These are phyloP conservation scores for Microdochium trichocladiopsis DNA, from an alignment of 2,329 filamentous ascomycete species.

Conservation along the genomic window DNA sequence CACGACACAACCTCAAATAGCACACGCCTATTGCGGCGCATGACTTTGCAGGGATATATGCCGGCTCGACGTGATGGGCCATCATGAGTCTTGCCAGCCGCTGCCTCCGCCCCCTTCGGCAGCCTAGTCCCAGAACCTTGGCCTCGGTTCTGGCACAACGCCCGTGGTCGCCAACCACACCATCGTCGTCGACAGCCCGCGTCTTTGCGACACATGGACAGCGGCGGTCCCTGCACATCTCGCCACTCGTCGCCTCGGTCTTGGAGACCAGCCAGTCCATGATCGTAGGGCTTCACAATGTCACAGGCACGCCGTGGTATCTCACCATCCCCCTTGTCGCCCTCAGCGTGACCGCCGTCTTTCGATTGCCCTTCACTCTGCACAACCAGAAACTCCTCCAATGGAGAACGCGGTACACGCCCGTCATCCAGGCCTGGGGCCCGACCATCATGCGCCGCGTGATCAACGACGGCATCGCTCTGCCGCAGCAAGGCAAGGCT, in stretches of 20 bases:
- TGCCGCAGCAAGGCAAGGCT: slow-evolving; percentile 9
- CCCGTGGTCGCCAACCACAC: not conserved
- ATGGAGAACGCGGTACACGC: slow-evolving; percentile 18
- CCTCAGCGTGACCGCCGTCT: slow-evolving; percentile 32
- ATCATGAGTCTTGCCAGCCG: not conserved
- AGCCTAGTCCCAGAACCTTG: not conserved
- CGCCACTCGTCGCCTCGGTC: slow-evolving; percentile 17
- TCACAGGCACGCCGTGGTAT: slow-evolving; percentile 43
- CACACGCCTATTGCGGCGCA: not conserved
- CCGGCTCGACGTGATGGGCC: not conserved
- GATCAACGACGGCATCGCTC: slow-evolving; percentile 6
- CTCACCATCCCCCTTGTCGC: slow-evolving; percentile 46
- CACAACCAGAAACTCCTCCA: slow-evolving; percentile 25
- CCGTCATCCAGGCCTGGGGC: slow-evolving; percentile 26
- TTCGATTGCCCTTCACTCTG: slow-evolving; percentile 38
- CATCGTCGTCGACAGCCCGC: too few species aligned
- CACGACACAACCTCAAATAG: not conserved
- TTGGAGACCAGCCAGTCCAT: slow-evolving; percentile 32
- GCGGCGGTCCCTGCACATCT: slow-evolving; percentile 22
- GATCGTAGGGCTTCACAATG: slow-evolving; percentile 34
- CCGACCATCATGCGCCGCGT: slow-evolving; percentile 15
- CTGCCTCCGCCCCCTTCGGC: slow-evolving; percentile 3
- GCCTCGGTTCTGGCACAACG: not conserved
- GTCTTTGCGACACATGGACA: slow-evolving; percentile 1
- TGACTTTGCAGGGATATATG: not conserved